Conservation (phyloP, 2,329 filamentous ascomycete species). For the Colletotrichum graminicola region DNA sequence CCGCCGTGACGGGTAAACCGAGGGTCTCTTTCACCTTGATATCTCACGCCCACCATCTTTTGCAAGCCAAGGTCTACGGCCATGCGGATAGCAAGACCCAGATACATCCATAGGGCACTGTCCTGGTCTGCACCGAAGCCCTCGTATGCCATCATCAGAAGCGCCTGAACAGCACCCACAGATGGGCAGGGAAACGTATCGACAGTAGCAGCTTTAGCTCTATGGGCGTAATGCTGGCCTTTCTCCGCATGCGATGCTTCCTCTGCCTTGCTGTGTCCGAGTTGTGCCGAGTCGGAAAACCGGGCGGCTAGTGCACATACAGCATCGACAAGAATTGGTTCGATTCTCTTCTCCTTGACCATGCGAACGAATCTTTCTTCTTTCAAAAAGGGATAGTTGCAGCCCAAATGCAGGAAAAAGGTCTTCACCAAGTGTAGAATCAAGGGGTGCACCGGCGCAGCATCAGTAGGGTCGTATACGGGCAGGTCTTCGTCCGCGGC, state of each 20-base stretch:
- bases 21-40: constrained; percentile 66
- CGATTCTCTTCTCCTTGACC: constrained; percentile 83
- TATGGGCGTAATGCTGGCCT: constrained; percentile 82
- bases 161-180: constrained; percentile 86
- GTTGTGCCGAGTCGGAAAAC: constrained; percentile 75
- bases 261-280: constrained; percentile 61
- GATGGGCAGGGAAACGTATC: constrained; percentile 87
- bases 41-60: constrained; percentile 80
- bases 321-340: constrained; percentile 87
- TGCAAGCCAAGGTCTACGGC: constrained; percentile 84
- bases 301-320: constrained; percentile 86
- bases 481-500: constrained; percentile 68
- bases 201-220: constrained; percentile 85
- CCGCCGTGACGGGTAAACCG: constrained; percentile 61
- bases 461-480: constrained; percentile 80
- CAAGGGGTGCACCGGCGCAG: constrained; percentile 77
- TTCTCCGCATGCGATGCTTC: constrained; percentile 72
- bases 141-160: constrained; percentile 86
- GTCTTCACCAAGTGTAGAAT: constrained; percentile 82
- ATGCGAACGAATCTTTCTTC: constrained; percentile 79
- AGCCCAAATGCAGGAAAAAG: constrained; percentile 86
- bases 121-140: constrained; percentile 91
- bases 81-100: constrained; percentile 88
- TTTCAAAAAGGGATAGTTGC: constrained; percentile 86
- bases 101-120: constrained; percentile 93